A percentile compares a stretch with the other conserved stretches of the same genome.
Conservation (phyloP, 352 stramenopile genomes). For the Pythium apleroticum region DNA sequence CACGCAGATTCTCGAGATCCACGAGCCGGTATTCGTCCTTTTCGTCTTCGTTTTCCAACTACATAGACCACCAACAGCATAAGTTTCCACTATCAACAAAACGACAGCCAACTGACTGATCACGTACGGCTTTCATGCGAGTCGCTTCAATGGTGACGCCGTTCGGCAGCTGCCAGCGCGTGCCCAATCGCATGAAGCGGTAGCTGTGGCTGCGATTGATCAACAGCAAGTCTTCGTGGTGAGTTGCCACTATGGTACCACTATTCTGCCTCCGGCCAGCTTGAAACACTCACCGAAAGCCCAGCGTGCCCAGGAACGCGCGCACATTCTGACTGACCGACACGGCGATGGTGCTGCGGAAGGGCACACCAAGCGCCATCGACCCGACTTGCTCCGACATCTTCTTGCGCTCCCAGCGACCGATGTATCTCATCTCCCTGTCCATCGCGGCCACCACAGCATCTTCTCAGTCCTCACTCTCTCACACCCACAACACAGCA, state of each 20-base stretch:
- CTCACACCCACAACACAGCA: neutral
- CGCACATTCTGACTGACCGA: constrained; percentile 83
- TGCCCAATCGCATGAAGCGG: constrained; percentile 81
- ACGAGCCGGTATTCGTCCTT: constrained; percentile 85
- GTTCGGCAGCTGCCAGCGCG: constrained; percentile 80
- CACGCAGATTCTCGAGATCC: constrained; percentile 78
- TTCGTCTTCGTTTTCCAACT: constrained; percentile 81
- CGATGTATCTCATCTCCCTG: constrained; percentile 84
- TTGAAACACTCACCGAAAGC: constrained; percentile 76
- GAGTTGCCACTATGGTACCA: no score
- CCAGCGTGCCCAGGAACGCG: constrained; percentile 67
- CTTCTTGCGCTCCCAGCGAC: constrained; percentile 85
- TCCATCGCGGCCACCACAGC: neutral
- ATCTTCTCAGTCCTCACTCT: neutral
- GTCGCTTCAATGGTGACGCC: constrained; percentile 84
- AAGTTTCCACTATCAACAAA: no score
- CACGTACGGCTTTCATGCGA: constrained; percentile 79
- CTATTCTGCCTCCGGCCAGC: no score
- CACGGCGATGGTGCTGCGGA: constrained; percentile 80
- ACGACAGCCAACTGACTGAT: no score
- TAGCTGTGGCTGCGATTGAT: constrained; percentile 61
- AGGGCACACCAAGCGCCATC: constrained; percentile 64
- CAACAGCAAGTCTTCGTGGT: neutral
- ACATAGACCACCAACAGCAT: neutral
- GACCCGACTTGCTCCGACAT: constrained; percentile 75